Evolutionary conservation across 352 stramenopile genomes (phyloP).

Genomic region (Globisporangium apiculatum): DNA sequence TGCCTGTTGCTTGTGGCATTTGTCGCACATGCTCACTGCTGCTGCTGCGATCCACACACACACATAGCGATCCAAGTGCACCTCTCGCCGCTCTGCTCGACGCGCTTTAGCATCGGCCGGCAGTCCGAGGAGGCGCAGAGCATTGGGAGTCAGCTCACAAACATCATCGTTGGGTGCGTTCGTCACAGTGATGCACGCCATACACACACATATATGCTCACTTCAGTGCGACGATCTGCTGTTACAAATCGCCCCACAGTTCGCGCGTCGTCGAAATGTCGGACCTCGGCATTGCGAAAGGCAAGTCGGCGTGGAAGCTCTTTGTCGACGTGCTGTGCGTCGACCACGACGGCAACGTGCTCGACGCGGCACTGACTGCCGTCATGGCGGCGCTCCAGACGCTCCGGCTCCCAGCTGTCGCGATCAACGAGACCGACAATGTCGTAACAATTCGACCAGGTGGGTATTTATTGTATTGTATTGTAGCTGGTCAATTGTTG

Average conservation of each 20-base stretch:
- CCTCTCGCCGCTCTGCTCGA: slow-evolving; percentile 72
- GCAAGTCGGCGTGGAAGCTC: slow-evolving; percentile 76
- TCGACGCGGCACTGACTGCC: slow-evolving; percentile 60
- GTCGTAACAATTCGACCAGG: slow-evolving; percentile 60
- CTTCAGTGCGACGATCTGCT: background rate
- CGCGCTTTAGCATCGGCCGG: slow-evolving; percentile 55
- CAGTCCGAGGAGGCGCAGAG: slow-evolving; percentile 71
- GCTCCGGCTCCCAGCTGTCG: slow-evolving; percentile 50
- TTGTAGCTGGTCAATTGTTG: too few relatives aligned
- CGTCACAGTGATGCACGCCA: background rate
- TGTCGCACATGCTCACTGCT: background rate
- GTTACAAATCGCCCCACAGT: slow-evolving; percentile 15
- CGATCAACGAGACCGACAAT: slow-evolving; percentile 58
- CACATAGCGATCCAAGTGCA: slow-evolving; percentile 67
- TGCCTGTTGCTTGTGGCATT: background rate
- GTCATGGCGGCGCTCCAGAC: slow-evolving; percentile 67
- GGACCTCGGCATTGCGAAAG: slow-evolving; percentile 59
- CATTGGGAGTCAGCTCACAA: slow-evolving; percentile 70
- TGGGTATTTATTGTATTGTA: slow-evolving; percentile 9
- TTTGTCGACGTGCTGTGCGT: slow-evolving; percentile 78
- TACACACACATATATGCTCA: background rate
- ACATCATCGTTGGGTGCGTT: slow-evolving; percentile 58
- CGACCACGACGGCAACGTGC: slow-evolving; percentile 78
- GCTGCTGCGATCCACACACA: slow-evolving; percentile 14
- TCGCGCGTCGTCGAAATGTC: slow-evolving; percentile 77